A percentile compares a stretch with the other conserved stretches of the same genome.
Evolutionary conservation across 148 eudicot species (phyloP).

Genomic region (Chenopodium formosanum): DNA sequence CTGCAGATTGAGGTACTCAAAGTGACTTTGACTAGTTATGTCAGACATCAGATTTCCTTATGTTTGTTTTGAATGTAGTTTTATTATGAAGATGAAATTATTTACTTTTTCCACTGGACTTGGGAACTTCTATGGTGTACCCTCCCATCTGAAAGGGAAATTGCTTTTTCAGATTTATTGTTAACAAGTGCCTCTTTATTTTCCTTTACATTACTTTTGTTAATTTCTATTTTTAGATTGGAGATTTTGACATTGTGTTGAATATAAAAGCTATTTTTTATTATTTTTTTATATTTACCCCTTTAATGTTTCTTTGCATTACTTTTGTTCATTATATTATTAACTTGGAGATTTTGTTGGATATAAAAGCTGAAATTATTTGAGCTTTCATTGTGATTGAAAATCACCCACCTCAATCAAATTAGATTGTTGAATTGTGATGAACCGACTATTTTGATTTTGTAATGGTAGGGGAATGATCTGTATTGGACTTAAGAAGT

Average conservation of each 20-base stretch:
- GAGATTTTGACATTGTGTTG: not conserved
- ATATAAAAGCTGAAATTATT: too few species aligned
- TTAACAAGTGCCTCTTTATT: not conserved
- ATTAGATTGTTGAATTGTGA: not conserved
- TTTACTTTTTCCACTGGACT: not conserved
- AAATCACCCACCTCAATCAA: not conserved
- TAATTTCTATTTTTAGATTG: not conserved
- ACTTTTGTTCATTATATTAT: not conserved
- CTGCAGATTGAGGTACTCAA: not conserved
- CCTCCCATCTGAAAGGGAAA: not conserved
- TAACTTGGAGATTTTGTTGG: not conserved
- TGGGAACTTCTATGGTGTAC: too few species aligned
- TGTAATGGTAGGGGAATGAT: conserved; percentile 74
- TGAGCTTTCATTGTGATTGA: not conserved
- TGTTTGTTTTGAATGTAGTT: not conserved
- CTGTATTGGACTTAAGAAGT: conserved; percentile 76
- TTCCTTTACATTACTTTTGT: not conserved
- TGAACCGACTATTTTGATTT: conserved; percentile 20
- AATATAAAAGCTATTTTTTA: too few species aligned
- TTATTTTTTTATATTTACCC: not conserved
- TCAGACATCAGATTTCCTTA: not conserved
- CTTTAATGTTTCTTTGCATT: not conserved
- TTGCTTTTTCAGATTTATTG: not conserved
- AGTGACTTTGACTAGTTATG: not conserved
- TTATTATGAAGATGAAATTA: not conserved